These are phyloP conservation scores for Clathrus columnatus DNA, from an alignment of 768 basidiomycete species.

Conservation along the genomic window DNA sequence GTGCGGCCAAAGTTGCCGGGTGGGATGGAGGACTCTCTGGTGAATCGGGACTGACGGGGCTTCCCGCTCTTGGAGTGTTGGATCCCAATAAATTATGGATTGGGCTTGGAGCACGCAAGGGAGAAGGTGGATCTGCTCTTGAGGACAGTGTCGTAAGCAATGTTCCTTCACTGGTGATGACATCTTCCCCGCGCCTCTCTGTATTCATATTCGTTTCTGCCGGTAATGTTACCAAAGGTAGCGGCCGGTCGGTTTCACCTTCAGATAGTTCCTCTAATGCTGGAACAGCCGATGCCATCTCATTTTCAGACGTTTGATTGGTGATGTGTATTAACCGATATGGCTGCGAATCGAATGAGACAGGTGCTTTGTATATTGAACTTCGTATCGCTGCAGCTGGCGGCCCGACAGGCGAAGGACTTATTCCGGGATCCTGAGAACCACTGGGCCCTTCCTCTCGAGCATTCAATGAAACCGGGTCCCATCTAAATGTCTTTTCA, in stretches of 20 bases:
- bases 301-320: neutral
- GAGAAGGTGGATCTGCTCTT: neutral
- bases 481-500: neutral
- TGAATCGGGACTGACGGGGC: neutral
- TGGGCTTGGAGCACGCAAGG: neutral
- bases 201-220: neutral
- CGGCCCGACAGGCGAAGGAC: neutral
- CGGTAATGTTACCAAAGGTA: neutral
- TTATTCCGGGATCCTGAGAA: neutral
- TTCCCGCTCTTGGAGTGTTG: neutral
- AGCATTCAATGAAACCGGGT: neutral
- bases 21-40: neutral
- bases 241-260: neutral
- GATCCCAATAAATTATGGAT: neutral
- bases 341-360: neutral
- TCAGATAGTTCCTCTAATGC: neutral
- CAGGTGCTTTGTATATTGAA: neutral
- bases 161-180: neutral
- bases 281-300: neutral
- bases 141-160: neutral
- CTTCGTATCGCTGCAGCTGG: neutral
- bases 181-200: neutral
- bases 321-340: neutral
- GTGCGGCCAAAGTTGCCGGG: neutral
- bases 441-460: neutral